A percentile compares a stretch with the other conserved stretches of the same genome.
phyloP scores from a whole-genome alignment of 1,139 yeast species.

The Diutina neorugosa region DNA sequence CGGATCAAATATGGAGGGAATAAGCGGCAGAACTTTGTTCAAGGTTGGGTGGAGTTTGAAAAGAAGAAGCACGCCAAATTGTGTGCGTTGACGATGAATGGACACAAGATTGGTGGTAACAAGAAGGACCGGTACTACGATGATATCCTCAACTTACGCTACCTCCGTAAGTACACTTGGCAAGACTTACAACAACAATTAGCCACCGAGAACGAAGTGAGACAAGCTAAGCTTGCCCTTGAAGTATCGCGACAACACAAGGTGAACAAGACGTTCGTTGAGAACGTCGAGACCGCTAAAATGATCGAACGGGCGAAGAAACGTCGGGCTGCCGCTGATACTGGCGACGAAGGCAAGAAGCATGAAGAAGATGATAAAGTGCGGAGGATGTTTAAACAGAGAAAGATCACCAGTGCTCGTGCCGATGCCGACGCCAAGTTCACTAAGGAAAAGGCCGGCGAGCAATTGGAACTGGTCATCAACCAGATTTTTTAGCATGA shows the following conservation, averaged over 20 bases:
- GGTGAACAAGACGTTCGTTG: slow-evolving; percentile 70
- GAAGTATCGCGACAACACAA: slow-evolving; percentile 85
- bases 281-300: slow-evolving; percentile 78
- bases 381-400: slow-evolving; percentile 45
- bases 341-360: slow-evolving; percentile 16
- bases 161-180: slow-evolving; percentile 91
- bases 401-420: slow-evolving; percentile 50
- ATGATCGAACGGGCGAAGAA: slow-evolving; percentile 39
- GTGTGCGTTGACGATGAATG: slow-evolving; percentile 79
- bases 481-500: slow-evolving; percentile 16
- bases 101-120: slow-evolving; percentile 83
- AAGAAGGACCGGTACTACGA: slow-evolving; percentile 90
- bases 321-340: slow-evolving; percentile 7
- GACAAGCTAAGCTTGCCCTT: slow-evolving; percentile 77
- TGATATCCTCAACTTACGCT: slow-evolving; percentile 83
- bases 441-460: slow-evolving; percentile 33
- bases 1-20: slow-evolving; percentile 90
- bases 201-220: slow-evolving; percentile 77
- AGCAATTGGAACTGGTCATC: slow-evolving; percentile 34
- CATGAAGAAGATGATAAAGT: slow-evolving; percentile 10
- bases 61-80: slow-evolving; percentile 79
- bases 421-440: slow-evolving; percentile 44
- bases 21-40: slow-evolving; percentile 75
- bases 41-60: slow-evolving; percentile 95
- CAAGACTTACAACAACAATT: slow-evolving; percentile 87